Percentiles rank a stretch among this genome's conserved stretches.
These are phyloP conservation scores for Gossypium australe DNA, from an alignment of 345 rosid species.

Conservation along the genomic window DNA sequence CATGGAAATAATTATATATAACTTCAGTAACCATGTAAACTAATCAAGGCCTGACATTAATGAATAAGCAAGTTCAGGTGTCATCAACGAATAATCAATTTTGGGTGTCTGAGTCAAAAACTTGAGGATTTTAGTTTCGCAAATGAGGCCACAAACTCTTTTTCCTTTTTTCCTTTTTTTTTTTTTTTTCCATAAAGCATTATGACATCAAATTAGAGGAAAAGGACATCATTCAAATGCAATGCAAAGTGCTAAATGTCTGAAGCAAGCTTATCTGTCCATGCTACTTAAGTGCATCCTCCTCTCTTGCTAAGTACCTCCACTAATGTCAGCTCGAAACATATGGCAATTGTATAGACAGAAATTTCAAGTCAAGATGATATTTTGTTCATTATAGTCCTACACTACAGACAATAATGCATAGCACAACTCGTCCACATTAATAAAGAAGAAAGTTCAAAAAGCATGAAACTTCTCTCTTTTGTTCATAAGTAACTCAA, in stretches of 20 bases:
- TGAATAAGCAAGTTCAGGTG: neutral
- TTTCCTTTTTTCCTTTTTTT: neutral
- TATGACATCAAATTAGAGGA: neutral
- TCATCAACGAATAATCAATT: neutral
- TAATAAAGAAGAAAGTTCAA: neutral
- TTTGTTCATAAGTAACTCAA: neutral
- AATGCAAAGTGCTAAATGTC: neutral
- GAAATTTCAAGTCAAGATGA: neutral
- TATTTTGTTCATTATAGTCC: neutral
- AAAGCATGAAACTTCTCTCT: neutral
- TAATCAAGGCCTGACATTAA: constrained; percentile 1
- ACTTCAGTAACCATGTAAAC: neutral
- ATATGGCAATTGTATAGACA: neutral
- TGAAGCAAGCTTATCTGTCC: neutral
- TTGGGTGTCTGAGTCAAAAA: neutral
- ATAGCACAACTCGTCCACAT: neutral
- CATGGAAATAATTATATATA: neutral
- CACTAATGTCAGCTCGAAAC: neutral
- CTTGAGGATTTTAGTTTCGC: neutral
- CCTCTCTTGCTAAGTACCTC: neutral
- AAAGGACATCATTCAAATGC: neutral
- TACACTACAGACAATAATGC: neutral
- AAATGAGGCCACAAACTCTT: neutral
- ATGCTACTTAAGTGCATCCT: neutral
- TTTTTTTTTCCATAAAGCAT: neutral